These are phyloP conservation scores for Ustilago bromivora DNA, from an alignment of 1,284 basidiomycete genomes.

Conservation along the genomic window DNA sequence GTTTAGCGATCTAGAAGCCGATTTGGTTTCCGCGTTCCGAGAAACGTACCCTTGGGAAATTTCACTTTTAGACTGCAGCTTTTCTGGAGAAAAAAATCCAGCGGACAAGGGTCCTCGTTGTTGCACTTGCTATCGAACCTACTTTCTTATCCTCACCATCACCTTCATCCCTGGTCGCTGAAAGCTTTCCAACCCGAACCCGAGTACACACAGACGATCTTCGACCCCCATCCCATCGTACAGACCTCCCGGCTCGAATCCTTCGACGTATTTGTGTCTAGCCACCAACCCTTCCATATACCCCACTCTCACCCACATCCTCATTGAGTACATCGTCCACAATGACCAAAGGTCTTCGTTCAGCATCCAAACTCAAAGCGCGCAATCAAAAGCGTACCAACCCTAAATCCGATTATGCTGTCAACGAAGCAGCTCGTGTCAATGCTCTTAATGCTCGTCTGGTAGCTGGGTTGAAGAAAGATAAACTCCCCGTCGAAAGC, in stretches of 20 bases:
- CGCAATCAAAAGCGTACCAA: conserved; percentile 86
- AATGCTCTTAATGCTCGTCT: conserved; percentile 82
- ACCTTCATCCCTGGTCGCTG: not conserved
- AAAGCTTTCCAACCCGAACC: too few species aligned
- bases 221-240: not conserved
- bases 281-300: not conserved
- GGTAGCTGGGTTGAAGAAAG: conserved; percentile 32
- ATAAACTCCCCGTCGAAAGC: conserved; percentile 69
- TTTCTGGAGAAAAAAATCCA: conserved; percentile 11
- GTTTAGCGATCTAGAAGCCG: not conserved
- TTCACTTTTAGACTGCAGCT: conserved; percentile 2
- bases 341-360: conserved; percentile 94
- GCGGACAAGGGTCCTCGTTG: conserved; percentile 5
- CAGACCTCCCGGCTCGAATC: too few species aligned
- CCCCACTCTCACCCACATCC: not conserved
- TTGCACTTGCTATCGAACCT: not conserved
- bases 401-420: conserved; percentile 80
- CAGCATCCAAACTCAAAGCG: conserved; percentile 86
- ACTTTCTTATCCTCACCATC: not conserved
- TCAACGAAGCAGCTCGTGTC: conserved; percentile 84
- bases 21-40: conserved; percentile 9
- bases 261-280: too few species aligned
- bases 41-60: conserved; percentile 12
- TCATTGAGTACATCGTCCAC: conserved; percentile 17
- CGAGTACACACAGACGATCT: not conserved